These are phyloP conservation scores for Musa beccarii DNA, from an alignment of 176 grass and related monocot genomes.

Conservation along the genomic window DNA sequence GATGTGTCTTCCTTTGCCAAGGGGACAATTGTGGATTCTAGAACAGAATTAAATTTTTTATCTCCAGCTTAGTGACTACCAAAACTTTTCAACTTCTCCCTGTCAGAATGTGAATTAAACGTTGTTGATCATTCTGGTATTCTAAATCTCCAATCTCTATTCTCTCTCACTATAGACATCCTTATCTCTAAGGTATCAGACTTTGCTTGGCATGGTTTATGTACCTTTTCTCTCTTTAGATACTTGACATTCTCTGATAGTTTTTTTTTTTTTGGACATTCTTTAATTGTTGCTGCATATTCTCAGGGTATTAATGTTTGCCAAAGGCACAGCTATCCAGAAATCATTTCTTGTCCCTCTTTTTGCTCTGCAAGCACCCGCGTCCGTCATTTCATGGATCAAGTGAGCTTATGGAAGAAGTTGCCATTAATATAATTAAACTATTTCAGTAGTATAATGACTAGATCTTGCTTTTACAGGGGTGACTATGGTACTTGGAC, in stretches of 20 bases:
- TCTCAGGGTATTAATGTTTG: constrained; percentile 69
- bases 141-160: too few species aligned
- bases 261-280: background rate
- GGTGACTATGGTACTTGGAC: constrained; percentile 88
- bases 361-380: constrained; percentile 74
- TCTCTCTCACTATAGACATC: too few species aligned
- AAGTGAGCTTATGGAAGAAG: constrained; percentile 47
- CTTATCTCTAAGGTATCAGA: too few species aligned
- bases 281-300: background rate
- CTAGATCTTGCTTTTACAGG: constrained; percentile 19
- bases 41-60: too few species aligned
- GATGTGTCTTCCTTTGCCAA: too few species aligned
- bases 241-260: background rate
- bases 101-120: too few species aligned
- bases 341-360: constrained; percentile 93
- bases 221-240: constrained; percentile 3
- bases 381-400: constrained; percentile 72
- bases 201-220: background rate
- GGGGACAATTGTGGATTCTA: too few species aligned
- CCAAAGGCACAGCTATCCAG: constrained; percentile 77
- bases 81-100: too few species aligned
- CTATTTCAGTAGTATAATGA: background rate
- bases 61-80: too few species aligned
- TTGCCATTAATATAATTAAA: background rate
- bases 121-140: too few species aligned